Evolutionary conservation across 495 filamentous ascomycete species (phyloP).

Genomic region (Neurospora sp.): DNA sequence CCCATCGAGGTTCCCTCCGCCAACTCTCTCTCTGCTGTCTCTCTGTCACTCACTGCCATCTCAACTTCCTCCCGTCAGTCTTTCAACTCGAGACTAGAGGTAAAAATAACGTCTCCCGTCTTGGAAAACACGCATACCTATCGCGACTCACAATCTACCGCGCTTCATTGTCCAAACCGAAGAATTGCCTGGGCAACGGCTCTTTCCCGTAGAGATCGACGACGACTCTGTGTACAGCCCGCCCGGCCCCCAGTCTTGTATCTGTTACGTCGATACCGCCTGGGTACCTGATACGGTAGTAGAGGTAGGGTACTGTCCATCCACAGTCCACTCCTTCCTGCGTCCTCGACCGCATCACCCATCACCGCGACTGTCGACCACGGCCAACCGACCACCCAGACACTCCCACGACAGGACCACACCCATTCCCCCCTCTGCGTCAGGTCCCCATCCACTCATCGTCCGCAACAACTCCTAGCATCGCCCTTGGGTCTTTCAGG

Average conservation of each 20-base stretch:
- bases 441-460: constrained; percentile 10
- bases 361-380: constrained; percentile 2
- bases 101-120: background rate
- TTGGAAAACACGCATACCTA: background rate
- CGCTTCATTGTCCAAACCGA: background rate
- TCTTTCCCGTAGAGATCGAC: background rate
- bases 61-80: background rate
- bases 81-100: background rate
- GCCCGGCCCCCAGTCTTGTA: background rate
- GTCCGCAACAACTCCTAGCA: background rate
- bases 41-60: constrained; percentile 10
- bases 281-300: background rate
- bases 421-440: constrained; percentile 9
- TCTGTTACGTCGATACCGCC: background rate
- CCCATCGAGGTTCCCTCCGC: background rate
- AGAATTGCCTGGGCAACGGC: background rate
- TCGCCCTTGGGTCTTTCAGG: background rate
- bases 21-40: background rate
- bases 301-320: background rate
- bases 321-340: constrained; percentile 2
- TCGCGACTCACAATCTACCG: background rate
- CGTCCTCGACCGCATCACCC: constrained; percentile 2
- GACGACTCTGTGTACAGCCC: background rate
- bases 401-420: constrained; percentile 4
- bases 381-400: constrained; percentile 3